phyloP scores from a whole-genome alignment of 805 yeast species.

The Candida pseudofarinosa region DNA sequence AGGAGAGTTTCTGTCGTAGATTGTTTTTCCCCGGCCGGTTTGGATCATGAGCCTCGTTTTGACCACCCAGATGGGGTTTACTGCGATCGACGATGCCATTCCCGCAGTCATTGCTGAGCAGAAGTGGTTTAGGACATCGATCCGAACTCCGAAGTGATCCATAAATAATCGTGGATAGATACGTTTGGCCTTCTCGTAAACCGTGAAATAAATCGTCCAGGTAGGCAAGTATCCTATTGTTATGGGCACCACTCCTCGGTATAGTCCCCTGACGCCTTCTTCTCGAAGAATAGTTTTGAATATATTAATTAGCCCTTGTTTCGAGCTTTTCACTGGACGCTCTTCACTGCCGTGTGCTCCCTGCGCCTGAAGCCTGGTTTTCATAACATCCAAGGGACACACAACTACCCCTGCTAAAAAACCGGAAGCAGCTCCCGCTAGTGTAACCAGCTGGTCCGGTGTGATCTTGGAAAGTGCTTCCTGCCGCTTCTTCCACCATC shows the following conservation, averaged over 20 bases:
- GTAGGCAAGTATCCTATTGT: constrained; percentile 93
- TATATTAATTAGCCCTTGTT: constrained; percentile 61
- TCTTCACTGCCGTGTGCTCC: constrained; percentile 38
- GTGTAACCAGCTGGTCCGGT: constrained; percentile 61
- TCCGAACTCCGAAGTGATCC: constrained; percentile 17
- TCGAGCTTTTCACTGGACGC: constrained; percentile 25
- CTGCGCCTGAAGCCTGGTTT: constrained; percentile 91
- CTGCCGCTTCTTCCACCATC: not conserved
- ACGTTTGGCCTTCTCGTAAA: constrained; percentile 75
- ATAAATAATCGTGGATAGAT: constrained; percentile 43
- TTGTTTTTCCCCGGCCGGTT: constrained; percentile 44
- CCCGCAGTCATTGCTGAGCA: constrained; percentile 84
- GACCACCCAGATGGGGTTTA: constrained; percentile 97
- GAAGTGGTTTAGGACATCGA: constrained; percentile 37
- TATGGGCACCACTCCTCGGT: constrained; percentile 90
- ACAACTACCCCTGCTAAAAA: constrained; percentile 84
- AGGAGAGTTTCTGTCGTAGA: constrained; percentile 17
- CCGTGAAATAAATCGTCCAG: constrained; percentile 93
- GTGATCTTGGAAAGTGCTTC: constrained; percentile 21
- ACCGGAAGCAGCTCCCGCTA: constrained; percentile 93
- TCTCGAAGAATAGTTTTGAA: constrained; percentile 61
- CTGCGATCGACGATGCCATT: constrained; percentile 71
- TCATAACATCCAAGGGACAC: constrained; percentile 94
- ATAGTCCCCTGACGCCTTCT: constrained; percentile 81
- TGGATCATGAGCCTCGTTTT: constrained; percentile 93